These are phyloP conservation scores for Starmerella ratchasimensis DNA, from an alignment of 805 yeast genomes.

Conservation along the genomic window DNA sequence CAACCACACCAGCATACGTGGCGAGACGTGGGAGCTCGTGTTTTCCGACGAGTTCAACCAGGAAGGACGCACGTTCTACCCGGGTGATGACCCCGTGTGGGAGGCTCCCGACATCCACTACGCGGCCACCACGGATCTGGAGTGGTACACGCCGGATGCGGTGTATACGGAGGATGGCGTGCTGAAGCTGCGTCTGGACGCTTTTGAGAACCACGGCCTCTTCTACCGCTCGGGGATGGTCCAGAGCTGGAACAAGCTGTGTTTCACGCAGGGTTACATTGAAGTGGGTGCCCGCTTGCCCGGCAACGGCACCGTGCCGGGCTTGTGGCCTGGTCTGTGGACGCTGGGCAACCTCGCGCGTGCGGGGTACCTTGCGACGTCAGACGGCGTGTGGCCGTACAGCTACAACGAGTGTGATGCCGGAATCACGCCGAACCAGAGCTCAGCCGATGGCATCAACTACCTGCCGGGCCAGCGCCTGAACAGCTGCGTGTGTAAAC, in stretches of 20 bases:
- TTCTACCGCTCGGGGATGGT: conserved; percentile 83
- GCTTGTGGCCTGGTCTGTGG: conserved; percentile 97
- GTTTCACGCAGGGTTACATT: conserved; percentile 71
- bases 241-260: conserved; percentile 82
- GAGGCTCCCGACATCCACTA: conserved; percentile 72
- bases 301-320: conserved; percentile 60
- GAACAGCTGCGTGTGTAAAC: conserved; percentile 55
- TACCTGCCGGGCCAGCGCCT: conserved; percentile 75
- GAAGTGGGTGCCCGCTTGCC: conserved; percentile 72
- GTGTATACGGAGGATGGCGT: conserved; percentile 64
- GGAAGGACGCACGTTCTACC: conserved; percentile 81
- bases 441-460: conserved; percentile 77
- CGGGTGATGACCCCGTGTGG: conserved; percentile 87
- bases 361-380: conserved; percentile 75
- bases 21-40: conserved; percentile 59
- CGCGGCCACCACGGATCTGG: conserved; percentile 77
- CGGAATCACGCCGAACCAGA: conserved; percentile 89
- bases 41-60: conserved; percentile 85
- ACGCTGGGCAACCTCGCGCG: conserved; percentile 85
- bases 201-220: conserved; percentile 62
- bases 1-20: conserved; percentile 42
- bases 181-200: conserved; percentile 58
- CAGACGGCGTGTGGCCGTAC: conserved; percentile 95
- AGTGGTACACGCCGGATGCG: conserved; percentile 94
- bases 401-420: conserved; percentile 78